Percentiles rank a stretch among this genome's conserved stretches.
These are phyloP conservation scores for Blastobotrys capitulatus DNA, from an alignment of 1,139 yeast genomes.

Conservation along the genomic window DNA sequence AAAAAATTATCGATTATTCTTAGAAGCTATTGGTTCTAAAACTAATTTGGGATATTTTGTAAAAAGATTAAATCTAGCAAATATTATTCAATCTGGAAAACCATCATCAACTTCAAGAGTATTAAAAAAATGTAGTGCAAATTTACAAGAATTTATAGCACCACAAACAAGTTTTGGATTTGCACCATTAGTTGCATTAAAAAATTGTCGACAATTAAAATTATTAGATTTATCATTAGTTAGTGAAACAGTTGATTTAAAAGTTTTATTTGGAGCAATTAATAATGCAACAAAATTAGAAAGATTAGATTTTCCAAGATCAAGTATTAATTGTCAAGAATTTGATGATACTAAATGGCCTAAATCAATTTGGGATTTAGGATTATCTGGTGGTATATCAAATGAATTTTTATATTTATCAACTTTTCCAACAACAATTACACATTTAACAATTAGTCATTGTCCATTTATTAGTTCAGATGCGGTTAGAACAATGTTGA, in stretches of 20 bases:
- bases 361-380: constrained; percentile 57
- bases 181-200: constrained; percentile 75
- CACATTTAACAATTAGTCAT: constrained; percentile 72
- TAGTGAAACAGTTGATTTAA: constrained; percentile 81
- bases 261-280: constrained; percentile 73
- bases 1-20: constrained; percentile 65
- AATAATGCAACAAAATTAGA: constrained; percentile 56
- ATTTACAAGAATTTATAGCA: constrained; percentile 66
- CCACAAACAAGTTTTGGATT: constrained; percentile 95
- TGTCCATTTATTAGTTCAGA: constrained; percentile 70
- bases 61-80: constrained; percentile 56
- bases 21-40: constrained; percentile 49
- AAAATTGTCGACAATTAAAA: constrained; percentile 58
- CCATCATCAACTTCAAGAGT: constrained; percentile 84
- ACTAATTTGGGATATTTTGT: constrained; percentile 32
- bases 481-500: constrained; percentile 53
- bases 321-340: constrained; percentile 71
- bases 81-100: constrained; percentile 86
- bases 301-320: constrained; percentile 80
- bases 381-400: constrained; percentile 85
- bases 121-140: constrained; percentile 64
- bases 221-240: constrained; percentile 80
- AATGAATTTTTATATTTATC: constrained; percentile 68
- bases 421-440: constrained; percentile 64
- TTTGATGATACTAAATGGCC: constrained; percentile 65